A percentile compares a stretch with the other conserved stretches of the same genome.
These are phyloP conservation scores for Lactifluus subvellereus DNA, from an alignment of 768 basidiomycete genomes.

Conservation along the genomic window DNA sequence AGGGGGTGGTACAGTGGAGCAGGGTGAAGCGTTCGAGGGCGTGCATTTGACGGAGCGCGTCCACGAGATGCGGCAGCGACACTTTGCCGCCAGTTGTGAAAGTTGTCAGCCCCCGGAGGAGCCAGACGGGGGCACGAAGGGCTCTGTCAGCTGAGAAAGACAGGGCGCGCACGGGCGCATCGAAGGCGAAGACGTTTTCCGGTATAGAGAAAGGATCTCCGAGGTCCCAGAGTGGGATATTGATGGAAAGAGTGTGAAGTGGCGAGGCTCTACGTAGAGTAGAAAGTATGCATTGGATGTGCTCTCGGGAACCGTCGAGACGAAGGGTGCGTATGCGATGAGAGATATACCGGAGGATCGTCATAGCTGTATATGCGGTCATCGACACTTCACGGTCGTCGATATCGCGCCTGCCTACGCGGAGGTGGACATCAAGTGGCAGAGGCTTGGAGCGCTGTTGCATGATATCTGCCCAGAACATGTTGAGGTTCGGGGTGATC, in stretches of 20 bases:
- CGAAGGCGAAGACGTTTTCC: not conserved
- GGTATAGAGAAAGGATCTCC: constrained; percentile 5
- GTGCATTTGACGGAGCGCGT: constrained; percentile 7
- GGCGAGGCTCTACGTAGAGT: not conserved
- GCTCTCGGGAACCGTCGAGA: constrained; percentile 7
- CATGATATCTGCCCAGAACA: constrained; percentile 8
- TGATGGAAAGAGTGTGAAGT: constrained; percentile 1
- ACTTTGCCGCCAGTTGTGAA: constrained; percentile 1
- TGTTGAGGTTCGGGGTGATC: constrained; percentile 13
- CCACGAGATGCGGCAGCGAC: not conserved
- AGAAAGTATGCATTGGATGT: not conserved
- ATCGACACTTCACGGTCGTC: constrained; percentile 7
- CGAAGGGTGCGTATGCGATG: constrained; percentile 11
- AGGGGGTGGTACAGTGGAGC: not conserved
- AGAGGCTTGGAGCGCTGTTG: constrained; percentile 7
- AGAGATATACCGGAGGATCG: not conserved
- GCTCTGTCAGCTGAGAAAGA: constrained; percentile 6
- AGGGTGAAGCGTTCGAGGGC: constrained; percentile 2
- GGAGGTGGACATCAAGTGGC: constrained; percentile 15
- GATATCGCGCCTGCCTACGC: constrained; percentile 6
- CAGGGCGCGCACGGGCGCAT: constrained; percentile 1
- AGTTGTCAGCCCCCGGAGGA: constrained; percentile 2
- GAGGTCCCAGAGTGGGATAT: constrained; percentile 9
- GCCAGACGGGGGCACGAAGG: constrained; percentile 3
- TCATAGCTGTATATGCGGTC: not conserved